Evolutionary conservation across 768 basidiomycete species (phyloP), one percentile per base, ranked within the genome.

Genomic region (Austroboletus eburneus): DNA sequence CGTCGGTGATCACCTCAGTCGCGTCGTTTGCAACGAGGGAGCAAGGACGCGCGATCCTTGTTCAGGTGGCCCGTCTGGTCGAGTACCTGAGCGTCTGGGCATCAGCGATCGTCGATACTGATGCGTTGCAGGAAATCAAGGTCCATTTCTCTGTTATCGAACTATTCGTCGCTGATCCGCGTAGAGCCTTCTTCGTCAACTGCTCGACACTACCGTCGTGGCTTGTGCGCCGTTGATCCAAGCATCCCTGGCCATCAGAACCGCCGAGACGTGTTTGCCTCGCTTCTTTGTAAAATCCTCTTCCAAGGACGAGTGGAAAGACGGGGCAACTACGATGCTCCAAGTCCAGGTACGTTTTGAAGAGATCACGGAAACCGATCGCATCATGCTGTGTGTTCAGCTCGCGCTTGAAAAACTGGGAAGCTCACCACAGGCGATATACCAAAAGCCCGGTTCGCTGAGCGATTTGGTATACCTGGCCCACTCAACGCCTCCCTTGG

Each of bases 221-320:
- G 52, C 52, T 9, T 75, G 65, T 50, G 62, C 69, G 14, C 56
- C 59, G 35, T 72, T 60, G 32, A 68, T 81, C 17, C 66, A 72
- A 25, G 66, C 71, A 2, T 69, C 59, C 9, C 60, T 80, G 3
- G 75, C 81, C 2, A 69, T 75, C 46, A 64, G 76, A 42, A 67
- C 70, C 7, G 75, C 81, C 36, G 70, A 73, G 53, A 24, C 44
- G 9, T 58, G 64, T 41, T 79, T 73, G 51, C 76, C 82, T 8
- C 70, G 75, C 14, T 63, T 76, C 23, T 69, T 71, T 1, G 45
- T 71, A 20, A 57, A 61, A 35, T 67, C 72, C 3, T 51, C 61
- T 14, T 47, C 63, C 13, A 45, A 55, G 35, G 44, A 61, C 12
- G 67, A 56, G 1, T 77, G 73, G 72, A 58, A 74, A 55, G 64